Percentiles rank a stretch among this genome's conserved stretches.
These are phyloP conservation scores for Hirsutella rhossiliensis DNA, from an alignment of 2,329 filamentous ascomycete species.

Conservation along the genomic window DNA sequence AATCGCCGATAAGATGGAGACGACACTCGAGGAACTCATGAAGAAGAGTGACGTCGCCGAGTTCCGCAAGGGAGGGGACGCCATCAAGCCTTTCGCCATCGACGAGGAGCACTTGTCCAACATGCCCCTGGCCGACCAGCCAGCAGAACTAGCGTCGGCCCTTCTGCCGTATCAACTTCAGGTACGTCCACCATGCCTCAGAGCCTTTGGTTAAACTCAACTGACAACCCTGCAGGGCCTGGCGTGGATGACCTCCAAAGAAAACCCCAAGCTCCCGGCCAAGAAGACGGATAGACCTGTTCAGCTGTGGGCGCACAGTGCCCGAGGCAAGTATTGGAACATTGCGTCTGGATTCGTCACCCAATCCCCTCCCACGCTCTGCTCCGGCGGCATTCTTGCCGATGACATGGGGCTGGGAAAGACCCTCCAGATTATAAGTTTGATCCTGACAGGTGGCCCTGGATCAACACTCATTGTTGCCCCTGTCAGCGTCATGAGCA, in stretches of 20 bases:
- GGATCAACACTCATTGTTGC: slow-evolving; percentile 68
- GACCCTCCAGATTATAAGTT: slow-evolving; percentile 73
- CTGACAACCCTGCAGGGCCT: slow-evolving; percentile 45
- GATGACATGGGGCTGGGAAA: slow-evolving; percentile 93
- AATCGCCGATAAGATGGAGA: slow-evolving; percentile 18
- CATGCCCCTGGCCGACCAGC: slow-evolving; percentile 63
- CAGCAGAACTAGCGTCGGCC: slow-evolving; percentile 48
- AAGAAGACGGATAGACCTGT: slow-evolving; percentile 45
- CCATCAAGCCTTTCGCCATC: slow-evolving; percentile 58
- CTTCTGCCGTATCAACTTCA: slow-evolving; percentile 71
- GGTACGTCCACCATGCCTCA: slow-evolving; percentile 16
- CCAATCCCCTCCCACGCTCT: slow-evolving; percentile 43
- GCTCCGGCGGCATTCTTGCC: slow-evolving; percentile 69
- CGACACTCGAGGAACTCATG: slow-evolving; percentile 52
- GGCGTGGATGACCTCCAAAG: slow-evolving; percentile 69
- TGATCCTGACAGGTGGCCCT: slow-evolving; percentile 49
- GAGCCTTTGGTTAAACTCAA: not conserved
- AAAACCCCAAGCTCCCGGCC: slow-evolving; percentile 54
- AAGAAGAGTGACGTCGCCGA: slow-evolving; percentile 55
- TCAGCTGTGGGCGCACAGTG: slow-evolving; percentile 63
- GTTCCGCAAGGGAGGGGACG: slow-evolving; percentile 49
- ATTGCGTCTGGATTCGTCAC: slow-evolving; percentile 46
- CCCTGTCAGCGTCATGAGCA: slow-evolving; percentile 79
- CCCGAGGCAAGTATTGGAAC: slow-evolving; percentile 48
- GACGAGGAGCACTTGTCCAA: slow-evolving; percentile 57